phyloP scores from a whole-genome alignment of 2,329 filamentous ascomycete genomes.

The Fusarium nodosum region DNA sequence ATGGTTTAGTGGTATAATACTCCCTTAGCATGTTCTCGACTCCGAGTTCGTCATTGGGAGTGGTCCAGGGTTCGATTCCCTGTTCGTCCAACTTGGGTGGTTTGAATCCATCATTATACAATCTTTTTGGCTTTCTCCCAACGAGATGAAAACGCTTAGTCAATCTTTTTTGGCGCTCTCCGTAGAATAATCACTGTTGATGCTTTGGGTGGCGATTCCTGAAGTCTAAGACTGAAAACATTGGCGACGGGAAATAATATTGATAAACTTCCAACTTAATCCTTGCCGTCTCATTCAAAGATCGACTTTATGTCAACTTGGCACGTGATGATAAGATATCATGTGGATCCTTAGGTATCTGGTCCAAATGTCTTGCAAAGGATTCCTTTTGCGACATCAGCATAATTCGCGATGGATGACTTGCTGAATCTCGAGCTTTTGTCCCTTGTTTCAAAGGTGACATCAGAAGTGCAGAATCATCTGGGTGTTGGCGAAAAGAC shows the following conservation, averaged over 20 bases:
- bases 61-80: constrained; percentile 42
- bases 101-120: constrained; percentile 21
- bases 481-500: constrained; percentile 93
- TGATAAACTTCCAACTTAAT: too few relatives aligned
- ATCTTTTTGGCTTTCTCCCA: constrained; percentile 11
- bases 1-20: constrained; percentile 46
- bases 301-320: too few relatives aligned
- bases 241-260: too few relatives aligned
- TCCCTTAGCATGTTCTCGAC: constrained; percentile 37
- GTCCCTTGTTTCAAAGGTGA: constrained; percentile 94
- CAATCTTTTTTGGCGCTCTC: not conserved
- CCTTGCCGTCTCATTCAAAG: too few relatives aligned
- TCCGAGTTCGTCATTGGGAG: constrained; percentile 21
- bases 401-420: constrained; percentile 78
- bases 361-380: constrained; percentile 4
- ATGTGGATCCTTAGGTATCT: constrained; percentile 5
- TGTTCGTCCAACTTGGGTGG: constrained; percentile 35
- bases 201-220: too few relatives aligned
- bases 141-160: too few relatives aligned
- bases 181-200: too few relatives aligned
- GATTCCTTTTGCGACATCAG: constrained; percentile 8
- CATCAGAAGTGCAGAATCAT: constrained; percentile 94
- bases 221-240: too few relatives aligned
- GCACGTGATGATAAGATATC: constrained; percentile 6
- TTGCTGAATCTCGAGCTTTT: constrained; percentile 91